These are phyloP conservation scores for Sporothrix luriei DNA, from an alignment of 2,329 filamentous ascomycete genomes.

Conservation along the genomic window DNA sequence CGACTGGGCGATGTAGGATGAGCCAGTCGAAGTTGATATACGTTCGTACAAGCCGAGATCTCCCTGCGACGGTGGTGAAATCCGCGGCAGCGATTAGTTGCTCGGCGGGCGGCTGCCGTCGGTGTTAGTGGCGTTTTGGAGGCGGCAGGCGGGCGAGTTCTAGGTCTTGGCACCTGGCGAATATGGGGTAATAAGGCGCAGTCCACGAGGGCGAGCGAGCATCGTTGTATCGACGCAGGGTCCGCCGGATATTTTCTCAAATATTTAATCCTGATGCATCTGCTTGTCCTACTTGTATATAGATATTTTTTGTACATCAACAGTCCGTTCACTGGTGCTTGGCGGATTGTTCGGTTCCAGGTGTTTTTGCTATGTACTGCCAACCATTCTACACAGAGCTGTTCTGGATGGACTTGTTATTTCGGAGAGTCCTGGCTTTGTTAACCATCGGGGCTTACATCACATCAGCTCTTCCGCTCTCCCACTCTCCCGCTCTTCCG, in stretches of 20 bases:
- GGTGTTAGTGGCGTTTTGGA: constrained; percentile 15
- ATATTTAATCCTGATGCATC: too few relatives aligned
- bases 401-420: too few relatives aligned
- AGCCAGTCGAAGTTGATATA: not conserved
- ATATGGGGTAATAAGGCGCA: constrained; percentile 15
- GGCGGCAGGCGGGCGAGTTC: constrained; percentile 10
- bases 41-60: not conserved
- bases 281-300: too few relatives aligned
- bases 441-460: too few relatives aligned
- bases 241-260: too few relatives aligned
- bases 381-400: too few relatives aligned
- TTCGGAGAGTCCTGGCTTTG: too few relatives aligned
- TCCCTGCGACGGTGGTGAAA: constrained; percentile 27
- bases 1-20: not conserved
- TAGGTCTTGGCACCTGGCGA: constrained; percentile 2
- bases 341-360: too few relatives aligned
- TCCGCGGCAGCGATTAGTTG: constrained; percentile 17
- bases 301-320: too few relatives aligned
- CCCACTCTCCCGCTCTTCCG: not conserved
- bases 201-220: not conserved
- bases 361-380: too few relatives aligned
- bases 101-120: constrained; percentile 17
- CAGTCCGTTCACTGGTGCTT: too few relatives aligned
- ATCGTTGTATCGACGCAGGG: not conserved
- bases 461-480: too few relatives aligned